A percentile compares a stretch with the other conserved stretches of the same genome.
phyloP scores from a whole-genome alignment of 2,329 filamentous ascomycete genomes.

The Xylaria sp. region DNA sequence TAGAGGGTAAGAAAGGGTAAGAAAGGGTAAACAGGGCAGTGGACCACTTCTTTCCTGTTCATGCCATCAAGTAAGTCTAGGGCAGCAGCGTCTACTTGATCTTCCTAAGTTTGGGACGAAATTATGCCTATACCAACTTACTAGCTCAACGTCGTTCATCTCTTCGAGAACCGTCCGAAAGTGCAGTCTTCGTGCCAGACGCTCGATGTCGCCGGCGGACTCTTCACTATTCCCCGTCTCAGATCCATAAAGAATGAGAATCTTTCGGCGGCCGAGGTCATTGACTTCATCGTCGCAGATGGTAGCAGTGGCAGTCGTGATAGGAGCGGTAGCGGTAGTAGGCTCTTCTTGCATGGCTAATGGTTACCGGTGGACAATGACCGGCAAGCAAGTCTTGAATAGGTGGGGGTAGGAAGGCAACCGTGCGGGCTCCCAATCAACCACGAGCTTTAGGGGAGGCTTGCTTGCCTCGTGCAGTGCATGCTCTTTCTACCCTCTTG shows the following conservation, averaged over 20 bases:
- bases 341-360: too few relatives aligned
- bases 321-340: too few relatives aligned
- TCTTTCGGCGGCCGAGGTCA: constrained; percentile 45
- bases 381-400: too few relatives aligned
- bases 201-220: constrained; percentile 82
- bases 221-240: constrained; percentile 96
- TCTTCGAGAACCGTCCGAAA: constrained; percentile 79
- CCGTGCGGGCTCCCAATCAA: too few relatives aligned
- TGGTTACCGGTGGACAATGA: too few relatives aligned
- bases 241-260: constrained; percentile 86
- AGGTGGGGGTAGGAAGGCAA: too few relatives aligned
- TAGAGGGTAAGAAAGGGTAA: neutral
- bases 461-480: too few relatives aligned
- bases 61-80: neutral
- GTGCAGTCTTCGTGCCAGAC: constrained; percentile 75
- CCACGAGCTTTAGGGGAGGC: too few relatives aligned
- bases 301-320: too few relatives aligned
- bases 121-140: constrained; percentile 51
- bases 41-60: neutral
- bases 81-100: neutral
- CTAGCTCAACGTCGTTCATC: constrained; percentile 76
- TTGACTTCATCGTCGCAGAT: constrained; percentile 34
- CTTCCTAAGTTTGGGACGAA: too few relatives aligned
- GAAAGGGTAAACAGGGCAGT: neutral
- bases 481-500: too few relatives aligned